phyloP scores from a whole-genome alignment of 106 monocot species.

The Dendrobium officinale region DNA sequence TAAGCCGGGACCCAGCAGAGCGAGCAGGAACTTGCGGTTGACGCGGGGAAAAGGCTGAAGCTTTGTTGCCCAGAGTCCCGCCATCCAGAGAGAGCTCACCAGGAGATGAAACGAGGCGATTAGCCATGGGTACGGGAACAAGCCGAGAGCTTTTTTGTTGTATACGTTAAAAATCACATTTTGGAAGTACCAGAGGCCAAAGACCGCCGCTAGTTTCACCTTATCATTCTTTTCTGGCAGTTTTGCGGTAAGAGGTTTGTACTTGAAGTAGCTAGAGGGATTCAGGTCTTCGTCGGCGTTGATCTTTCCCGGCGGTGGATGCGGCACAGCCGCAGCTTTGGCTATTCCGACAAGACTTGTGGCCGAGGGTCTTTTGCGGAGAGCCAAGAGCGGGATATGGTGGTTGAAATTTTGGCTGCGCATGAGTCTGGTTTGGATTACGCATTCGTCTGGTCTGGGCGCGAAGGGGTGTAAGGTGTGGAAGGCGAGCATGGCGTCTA shows the following conservation, averaged over 20 bases:
- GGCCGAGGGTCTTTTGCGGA: neutral
- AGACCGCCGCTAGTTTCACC: conserved; percentile 32
- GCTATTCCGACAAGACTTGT: neutral
- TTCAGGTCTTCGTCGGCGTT: neutral
- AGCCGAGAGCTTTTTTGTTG: conserved; percentile 57
- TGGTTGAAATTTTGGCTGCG: neutral
- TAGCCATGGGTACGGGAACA: conserved; percentile 68
- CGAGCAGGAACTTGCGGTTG: conserved; percentile 28
- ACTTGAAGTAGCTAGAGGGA: neutral
- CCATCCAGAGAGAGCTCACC: conserved; percentile 52
- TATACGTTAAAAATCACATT: conserved; percentile 67
- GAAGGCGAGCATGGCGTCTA: neutral
- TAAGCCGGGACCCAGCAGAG: conserved; percentile 44
- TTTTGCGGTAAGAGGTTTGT: neutral
- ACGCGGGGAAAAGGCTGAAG: conserved; percentile 34
- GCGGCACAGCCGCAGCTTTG: neutral
- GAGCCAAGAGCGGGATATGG: neutral
- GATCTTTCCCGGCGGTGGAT: neutral
- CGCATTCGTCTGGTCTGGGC: neutral
- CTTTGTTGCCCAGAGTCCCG: conserved; percentile 27
- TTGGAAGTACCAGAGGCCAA: conserved; percentile 51
- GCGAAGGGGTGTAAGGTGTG: neutral
- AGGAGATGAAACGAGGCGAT: conserved; percentile 64
- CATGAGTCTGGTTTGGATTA: neutral
- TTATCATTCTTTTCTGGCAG: neutral